Percentiles rank a stretch among this genome's conserved stretches.
Conservation (phyloP, 2,329 filamentous ascomycete genomes). For the Aspergillus neotritici region DNA sequence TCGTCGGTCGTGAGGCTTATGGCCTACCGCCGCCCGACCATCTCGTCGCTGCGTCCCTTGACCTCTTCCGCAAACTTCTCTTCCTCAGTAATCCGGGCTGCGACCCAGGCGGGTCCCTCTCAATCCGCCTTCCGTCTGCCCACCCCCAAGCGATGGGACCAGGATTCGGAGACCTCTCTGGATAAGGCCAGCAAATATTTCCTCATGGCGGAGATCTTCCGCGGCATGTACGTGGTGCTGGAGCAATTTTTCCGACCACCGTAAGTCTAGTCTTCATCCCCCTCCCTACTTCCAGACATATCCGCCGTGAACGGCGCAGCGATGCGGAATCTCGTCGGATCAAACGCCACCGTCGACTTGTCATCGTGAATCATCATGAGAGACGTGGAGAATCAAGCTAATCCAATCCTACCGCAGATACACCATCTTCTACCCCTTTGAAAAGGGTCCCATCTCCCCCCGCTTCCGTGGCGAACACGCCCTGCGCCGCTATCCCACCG, state of each 20-base stretch:
- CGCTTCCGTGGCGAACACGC: constrained; percentile 98
- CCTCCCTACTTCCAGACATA: neutral
- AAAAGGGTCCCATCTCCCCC: constrained; percentile 97
- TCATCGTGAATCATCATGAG: neutral
- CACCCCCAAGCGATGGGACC: constrained; percentile 69
- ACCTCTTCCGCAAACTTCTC: constrained; percentile 56
- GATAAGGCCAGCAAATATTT: constrained; percentile 91
- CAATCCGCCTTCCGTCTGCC: constrained; percentile 75
- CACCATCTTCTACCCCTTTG: constrained; percentile 97
- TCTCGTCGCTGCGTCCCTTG: constrained; percentile 31
- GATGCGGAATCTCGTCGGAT: neutral
- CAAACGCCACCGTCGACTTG: neutral
- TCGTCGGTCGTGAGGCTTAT: constrained; percentile 41
- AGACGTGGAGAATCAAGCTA: neutral
- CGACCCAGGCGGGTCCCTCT: constrained; percentile 69
- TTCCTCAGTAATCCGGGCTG: constrained; percentile 55
- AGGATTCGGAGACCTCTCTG: constrained; percentile 68
- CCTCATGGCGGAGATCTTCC: constrained; percentile 87
- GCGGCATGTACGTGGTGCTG: constrained; percentile 95
- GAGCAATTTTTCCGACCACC: constrained; percentile 98
- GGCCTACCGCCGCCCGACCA: constrained; percentile 35
- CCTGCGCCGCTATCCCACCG: constrained; percentile 89
- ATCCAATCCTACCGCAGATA: constrained; percentile 55
- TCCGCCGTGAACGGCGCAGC: neutral
- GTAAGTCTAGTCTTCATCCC: constrained; percentile 54